phyloP scores from a whole-genome alignment of 2,329 filamentous ascomycete genomes.

The Aspergillus spinulosporus region DNA sequence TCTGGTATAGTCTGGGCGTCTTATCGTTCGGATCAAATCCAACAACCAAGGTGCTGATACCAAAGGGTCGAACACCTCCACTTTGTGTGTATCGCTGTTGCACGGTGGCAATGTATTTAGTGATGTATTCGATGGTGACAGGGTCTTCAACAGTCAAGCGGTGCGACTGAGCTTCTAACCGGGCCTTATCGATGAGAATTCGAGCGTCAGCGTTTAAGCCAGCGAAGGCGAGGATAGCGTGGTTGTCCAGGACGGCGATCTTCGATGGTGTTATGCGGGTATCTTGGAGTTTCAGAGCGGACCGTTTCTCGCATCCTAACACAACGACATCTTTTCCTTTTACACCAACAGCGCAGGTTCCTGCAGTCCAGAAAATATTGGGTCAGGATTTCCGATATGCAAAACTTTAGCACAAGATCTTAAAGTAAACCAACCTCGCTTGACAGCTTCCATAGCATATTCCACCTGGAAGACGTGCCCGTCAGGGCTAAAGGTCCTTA shows the following conservation, averaged over 20 bases:
- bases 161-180: slow-evolving; percentile 95
- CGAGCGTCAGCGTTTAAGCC: slow-evolving; percentile 96
- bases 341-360: slow-evolving; percentile 96
- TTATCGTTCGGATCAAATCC: slow-evolving; percentile 96
- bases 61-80: slow-evolving; percentile 96
- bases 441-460: slow-evolving; percentile 98
- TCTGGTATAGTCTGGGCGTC: slow-evolving; percentile 90
- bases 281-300: slow-evolving; percentile 98
- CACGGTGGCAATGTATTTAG: slow-evolving; percentile 95
- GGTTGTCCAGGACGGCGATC: slow-evolving; percentile 92
- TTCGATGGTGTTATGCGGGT: slow-evolving; percentile 98
- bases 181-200: slow-evolving; percentile 97
- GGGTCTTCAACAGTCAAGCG: slow-evolving; percentile 96
- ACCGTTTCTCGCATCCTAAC: slow-evolving; percentile 96
- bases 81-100: slow-evolving; percentile 99
- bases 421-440: slow-evolving; percentile 68
- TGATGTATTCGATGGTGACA: slow-evolving; percentile 98
- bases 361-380: slow-evolving; percentile 48
- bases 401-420: slow-evolving; percentile 7
- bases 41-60: slow-evolving; percentile 95
- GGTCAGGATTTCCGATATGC: slow-evolving; percentile 14
- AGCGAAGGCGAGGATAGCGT: slow-evolving; percentile 95
- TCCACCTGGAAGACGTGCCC: slow-evolving; percentile 99
- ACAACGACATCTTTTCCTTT: slow-evolving; percentile 95
- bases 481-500: slow-evolving; percentile 75